Evolutionary conservation across 2,329 filamentous ascomycete genomes (phyloP).

Genomic region (Sporothrix luriei): DNA sequence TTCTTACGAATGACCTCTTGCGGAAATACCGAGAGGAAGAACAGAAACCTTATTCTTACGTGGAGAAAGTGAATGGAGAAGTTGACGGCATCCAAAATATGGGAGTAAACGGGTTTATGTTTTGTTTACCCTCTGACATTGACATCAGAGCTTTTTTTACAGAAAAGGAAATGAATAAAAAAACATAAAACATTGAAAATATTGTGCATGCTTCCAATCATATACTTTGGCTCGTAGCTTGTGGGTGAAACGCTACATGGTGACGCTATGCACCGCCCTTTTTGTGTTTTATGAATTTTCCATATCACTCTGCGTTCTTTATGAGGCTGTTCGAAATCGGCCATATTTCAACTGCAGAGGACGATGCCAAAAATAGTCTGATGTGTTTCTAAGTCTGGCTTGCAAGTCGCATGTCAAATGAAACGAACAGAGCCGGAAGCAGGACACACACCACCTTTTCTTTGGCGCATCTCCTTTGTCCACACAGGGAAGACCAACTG

Average conservation of each 20-base stretch:
- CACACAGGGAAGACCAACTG: neutral
- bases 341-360: neutral
- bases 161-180: constrained; percentile 28
- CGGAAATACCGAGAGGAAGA: constrained; percentile 6
- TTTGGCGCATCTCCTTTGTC: neutral
- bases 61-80: neutral
- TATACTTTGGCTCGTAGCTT: neutral
- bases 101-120: constrained; percentile 27
- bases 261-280: neutral
- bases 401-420: neutral
- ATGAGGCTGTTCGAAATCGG: neutral
- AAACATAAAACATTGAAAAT: constrained; percentile 29
- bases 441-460: neutral
- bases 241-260: neutral
- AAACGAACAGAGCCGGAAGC: neutral
- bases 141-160: constrained; percentile 12
- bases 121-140: constrained; percentile 24
- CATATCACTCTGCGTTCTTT: no score
- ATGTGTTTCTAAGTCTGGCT: neutral
- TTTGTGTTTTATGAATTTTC: neutral
- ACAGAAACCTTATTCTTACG: constrained; percentile 2
- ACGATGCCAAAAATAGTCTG: neutral
- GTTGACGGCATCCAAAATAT: constrained; percentile 27
- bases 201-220: no score
- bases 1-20: constrained; percentile 22